Evolutionary conservation across 352 stramenopile species (phyloP), one percentile per base, ranked within the genome.

Genomic region (Phytophthora capsici): DNA sequence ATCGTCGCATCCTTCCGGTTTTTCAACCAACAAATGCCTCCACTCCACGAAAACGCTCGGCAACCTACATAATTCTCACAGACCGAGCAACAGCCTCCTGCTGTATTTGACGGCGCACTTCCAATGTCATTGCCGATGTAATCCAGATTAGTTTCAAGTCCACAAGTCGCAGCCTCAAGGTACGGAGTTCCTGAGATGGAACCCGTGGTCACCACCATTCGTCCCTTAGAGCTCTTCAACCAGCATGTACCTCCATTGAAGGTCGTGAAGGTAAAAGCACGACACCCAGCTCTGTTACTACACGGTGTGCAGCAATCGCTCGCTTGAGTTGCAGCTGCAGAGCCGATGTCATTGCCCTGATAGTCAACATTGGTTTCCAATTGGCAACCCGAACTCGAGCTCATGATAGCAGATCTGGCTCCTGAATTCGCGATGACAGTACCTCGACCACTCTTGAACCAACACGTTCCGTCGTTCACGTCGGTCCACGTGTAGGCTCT

Each of bases 1-100:
- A 40, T 45, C 12, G 53, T 52, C 3, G 13, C 48, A 6, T 67
- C 66, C 25, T 64, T 68, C 20, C 65, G 59, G 20, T 71, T 80
- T 53, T 82, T 80, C 36, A 83, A 46, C 45, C 54, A 89, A 56
- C 82, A 89, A 12, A 72, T 88, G 26, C 82, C 82, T 0, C 80
- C 80, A 17, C 80, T 71, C 80, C 80, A 91, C 6, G 80, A 77
- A 57, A 83, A 89, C 9, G 73, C 75, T 1, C 62, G 67, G 46
- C 71, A 83, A 7, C 65, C 62, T 2, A 17, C 17, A 17, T 67
- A 77, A 14, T 8, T 23, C 20, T 63, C 17, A 51, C 68, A 76
- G 6, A 69, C 62, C n/a, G 47, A 54, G 52, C 68, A 76, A 23
- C 68, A 76, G 28, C 2, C 47, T 25, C 37, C 28, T 0, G 68